A percentile compares a stretch with the other conserved stretches of the same genome.
Evolutionary conservation across 2,329 filamentous ascomycete species (phyloP).

Genomic region (Amesomyces nigricolor): DNA sequence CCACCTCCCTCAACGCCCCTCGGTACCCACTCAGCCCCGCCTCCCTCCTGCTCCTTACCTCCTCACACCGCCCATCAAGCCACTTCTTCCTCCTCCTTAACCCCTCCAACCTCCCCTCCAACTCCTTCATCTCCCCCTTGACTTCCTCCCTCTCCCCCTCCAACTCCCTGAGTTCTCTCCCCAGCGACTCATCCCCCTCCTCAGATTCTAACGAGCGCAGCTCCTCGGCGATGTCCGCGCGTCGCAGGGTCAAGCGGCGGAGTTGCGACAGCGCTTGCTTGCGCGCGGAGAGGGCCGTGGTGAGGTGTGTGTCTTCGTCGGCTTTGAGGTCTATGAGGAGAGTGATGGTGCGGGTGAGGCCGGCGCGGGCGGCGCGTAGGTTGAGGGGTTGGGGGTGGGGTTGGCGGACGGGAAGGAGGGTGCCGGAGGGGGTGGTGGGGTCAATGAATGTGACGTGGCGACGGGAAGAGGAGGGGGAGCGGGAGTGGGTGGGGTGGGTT

Average conservation of each 20-base stretch:
- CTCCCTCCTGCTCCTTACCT: constrained; percentile 60
- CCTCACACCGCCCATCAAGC: constrained; percentile 54
- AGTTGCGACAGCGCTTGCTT: constrained; percentile 54
- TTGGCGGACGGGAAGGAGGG: constrained; percentile 57
- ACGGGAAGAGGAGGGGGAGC: constrained; percentile 27
- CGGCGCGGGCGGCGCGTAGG: constrained; percentile 57
- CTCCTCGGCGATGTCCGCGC: constrained; percentile 45
- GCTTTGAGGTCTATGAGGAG: constrained; percentile 60
- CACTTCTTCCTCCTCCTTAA: constrained; percentile 57
- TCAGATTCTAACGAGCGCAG: constrained; percentile 45
- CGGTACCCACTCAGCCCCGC: constrained; percentile 68
- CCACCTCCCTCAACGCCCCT: constrained; percentile 59
- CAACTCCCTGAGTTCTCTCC: constrained; percentile 55
- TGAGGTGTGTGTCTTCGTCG: constrained; percentile 60
- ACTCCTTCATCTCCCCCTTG: constrained; percentile 56
- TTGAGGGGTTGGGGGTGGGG: constrained; percentile 49
- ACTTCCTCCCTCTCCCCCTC: constrained; percentile 48
- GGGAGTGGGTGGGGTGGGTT: constrained; percentile 37
- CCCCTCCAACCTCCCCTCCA: constrained; percentile 58
- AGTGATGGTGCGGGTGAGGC: constrained; percentile 57
- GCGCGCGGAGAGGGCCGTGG: constrained; percentile 50
- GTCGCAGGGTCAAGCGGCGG: constrained; percentile 46
- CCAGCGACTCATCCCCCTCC: constrained; percentile 47
- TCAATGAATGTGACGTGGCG: constrained; percentile 33
- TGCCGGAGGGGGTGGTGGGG: constrained; percentile 31